phyloP scores from a whole-genome alignment of 495 filamentous ascomycete genomes.

The Wilcoxina mikolae region DNA sequence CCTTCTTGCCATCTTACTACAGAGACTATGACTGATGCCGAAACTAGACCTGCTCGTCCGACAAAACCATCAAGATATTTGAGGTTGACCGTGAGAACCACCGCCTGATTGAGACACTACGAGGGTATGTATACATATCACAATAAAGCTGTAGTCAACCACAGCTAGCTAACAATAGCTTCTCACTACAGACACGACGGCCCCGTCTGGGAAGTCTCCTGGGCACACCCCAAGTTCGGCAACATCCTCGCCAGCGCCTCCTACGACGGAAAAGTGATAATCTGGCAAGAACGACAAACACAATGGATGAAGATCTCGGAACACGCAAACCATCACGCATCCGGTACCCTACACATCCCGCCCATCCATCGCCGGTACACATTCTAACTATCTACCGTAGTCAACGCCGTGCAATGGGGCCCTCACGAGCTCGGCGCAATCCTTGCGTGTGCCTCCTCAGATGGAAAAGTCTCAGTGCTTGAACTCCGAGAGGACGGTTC shows the following conservation, averaged over 20 bases:
- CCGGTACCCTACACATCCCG: conserved; percentile 11
- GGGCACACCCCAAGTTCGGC: conserved; percentile 97
- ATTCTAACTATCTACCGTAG: conserved; percentile 29
- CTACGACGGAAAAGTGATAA: conserved; percentile 95
- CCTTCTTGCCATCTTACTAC: conserved; percentile 1
- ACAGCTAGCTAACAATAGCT: too few relatives aligned
- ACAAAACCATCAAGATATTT: conserved; percentile 98
- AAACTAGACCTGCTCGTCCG: conserved; percentile 69
- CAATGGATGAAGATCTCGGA: conserved; percentile 24
- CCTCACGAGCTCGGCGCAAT: conserved; percentile 90
- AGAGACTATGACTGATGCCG: background rate
- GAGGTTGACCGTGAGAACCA: conserved; percentile 93
- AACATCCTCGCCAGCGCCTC: conserved; percentile 87
- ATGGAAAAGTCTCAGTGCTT: conserved; percentile 82
- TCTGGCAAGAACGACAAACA: conserved; percentile 69
- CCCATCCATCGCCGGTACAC: background rate
- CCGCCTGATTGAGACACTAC: conserved; percentile 78
- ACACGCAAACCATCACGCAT: conserved; percentile 27
- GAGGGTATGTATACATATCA: conserved; percentile 81
- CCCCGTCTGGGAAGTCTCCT: conserved; percentile 90
- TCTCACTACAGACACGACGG: conserved; percentile 82
- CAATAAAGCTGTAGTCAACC: conserved; percentile 7
- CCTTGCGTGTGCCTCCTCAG: conserved; percentile 82
- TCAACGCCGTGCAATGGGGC: conserved; percentile 94
- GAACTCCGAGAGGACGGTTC: conserved; percentile 90